Evolutionary conservation across 352 stramenopile species (phyloP).

Genomic region (Pythium oligandrum): DNA sequence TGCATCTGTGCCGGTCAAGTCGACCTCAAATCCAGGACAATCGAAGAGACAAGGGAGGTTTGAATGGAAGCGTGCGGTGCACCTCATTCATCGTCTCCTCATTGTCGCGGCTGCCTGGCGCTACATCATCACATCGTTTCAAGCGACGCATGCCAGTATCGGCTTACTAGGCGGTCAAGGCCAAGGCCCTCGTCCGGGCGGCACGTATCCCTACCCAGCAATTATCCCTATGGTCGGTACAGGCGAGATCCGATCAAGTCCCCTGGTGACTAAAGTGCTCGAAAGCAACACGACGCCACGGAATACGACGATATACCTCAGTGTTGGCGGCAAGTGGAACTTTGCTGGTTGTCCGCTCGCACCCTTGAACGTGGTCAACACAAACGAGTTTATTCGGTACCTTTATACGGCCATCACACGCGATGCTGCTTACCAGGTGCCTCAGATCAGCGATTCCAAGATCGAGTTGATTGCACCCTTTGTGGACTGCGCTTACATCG

Average conservation of each 20-base stretch:
- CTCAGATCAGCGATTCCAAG: not conserved
- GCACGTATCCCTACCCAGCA: not conserved
- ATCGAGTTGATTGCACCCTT: slow-evolving; percentile 8
- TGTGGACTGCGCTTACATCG: not conserved
- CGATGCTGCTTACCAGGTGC: not conserved
- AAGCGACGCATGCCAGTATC: not conserved
- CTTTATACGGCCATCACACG: not conserved
- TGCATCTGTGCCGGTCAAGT: no score
- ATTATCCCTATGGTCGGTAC: not conserved
- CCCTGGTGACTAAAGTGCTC: not conserved
- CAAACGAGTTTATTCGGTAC: not conserved
- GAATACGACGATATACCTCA: slow-evolving; percentile 8
- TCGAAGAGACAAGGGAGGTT: no score
- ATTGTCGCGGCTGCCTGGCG: not conserved
- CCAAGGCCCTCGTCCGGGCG: not conserved
- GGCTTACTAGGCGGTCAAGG: slow-evolving; percentile 4
- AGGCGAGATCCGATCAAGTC: slow-evolving; percentile 1
- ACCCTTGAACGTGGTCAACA: not conserved
- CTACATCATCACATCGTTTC: slow-evolving; percentile 9
- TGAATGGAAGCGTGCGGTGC: no score
- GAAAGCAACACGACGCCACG: not conserved
- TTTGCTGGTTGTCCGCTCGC: not conserved
- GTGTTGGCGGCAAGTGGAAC: not conserved
- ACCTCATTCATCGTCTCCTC: slow-evolving; percentile 5
- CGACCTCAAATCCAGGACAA: no score